Conservation (phyloP, 2,329 filamentous ascomycete species). For the Celoporthe dispersa region DNA sequence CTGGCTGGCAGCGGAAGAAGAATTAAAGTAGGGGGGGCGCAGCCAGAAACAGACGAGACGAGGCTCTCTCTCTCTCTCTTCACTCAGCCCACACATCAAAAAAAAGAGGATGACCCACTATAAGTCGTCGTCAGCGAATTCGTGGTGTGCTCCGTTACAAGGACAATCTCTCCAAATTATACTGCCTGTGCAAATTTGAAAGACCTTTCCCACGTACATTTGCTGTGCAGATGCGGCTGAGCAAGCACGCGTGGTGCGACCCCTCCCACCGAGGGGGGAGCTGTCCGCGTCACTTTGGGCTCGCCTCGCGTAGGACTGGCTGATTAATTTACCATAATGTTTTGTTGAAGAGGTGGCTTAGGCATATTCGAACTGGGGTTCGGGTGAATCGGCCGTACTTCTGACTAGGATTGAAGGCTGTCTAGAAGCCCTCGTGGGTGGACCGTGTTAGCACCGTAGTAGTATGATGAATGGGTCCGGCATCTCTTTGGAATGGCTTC, state of each 20-base stretch:
- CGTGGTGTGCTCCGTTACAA: constrained; percentile 3
- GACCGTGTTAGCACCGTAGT: not conserved
- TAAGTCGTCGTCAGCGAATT: constrained; percentile 6
- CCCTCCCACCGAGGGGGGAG: not conserved
- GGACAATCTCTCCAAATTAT: not conserved
- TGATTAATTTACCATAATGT: not conserved
- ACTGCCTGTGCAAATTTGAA: not conserved
- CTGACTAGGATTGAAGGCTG: not conserved
- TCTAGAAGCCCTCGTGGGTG: not conserved
- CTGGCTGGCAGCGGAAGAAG: not conserved
- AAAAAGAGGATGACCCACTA: not conserved
- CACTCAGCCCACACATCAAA: not conserved
- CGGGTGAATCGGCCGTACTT: not conserved
- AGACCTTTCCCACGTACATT: not conserved
- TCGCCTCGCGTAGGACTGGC: not conserved
- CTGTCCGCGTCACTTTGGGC: not conserved
- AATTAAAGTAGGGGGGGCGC: not conserved
- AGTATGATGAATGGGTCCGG: not conserved
- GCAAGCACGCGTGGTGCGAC: not conserved
- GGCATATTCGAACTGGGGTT: not conserved
- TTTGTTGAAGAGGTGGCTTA: not conserved
- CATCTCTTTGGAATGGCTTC: not conserved
- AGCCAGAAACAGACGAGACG: not conserved
- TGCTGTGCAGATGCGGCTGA: not conserved
- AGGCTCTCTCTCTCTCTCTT: too few species aligned